These are phyloP conservation scores for Stemphylium lycopersici DNA, from an alignment of 2,329 filamentous ascomycete species.

Conservation along the genomic window DNA sequence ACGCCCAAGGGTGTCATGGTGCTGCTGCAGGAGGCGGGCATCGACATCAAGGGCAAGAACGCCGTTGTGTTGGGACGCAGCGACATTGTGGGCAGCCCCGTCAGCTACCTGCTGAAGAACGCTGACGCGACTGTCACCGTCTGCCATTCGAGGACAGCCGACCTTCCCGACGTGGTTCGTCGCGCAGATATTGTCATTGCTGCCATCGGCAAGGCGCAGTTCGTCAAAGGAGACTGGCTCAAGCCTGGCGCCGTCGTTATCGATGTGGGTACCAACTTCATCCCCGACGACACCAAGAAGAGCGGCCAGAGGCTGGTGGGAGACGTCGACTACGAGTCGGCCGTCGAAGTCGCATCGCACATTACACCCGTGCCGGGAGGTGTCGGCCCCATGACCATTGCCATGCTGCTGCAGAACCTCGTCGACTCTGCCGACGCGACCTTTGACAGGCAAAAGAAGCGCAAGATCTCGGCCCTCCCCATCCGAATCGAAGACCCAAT, in stretches of 20 bases:
- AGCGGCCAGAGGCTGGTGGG: conserved; percentile 91
- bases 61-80: conserved; percentile 94
- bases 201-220: conserved; percentile 84
- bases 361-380: conserved; percentile 97
- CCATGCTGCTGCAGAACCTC: conserved; percentile 96
- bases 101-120: conserved; percentile 93
- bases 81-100: conserved; percentile 96
- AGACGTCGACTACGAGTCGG: conserved; percentile 90
- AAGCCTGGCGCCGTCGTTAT: conserved; percentile 96
- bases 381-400: conserved; percentile 98
- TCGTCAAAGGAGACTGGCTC: conserved; percentile 93
- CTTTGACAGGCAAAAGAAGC: conserved; percentile 81
- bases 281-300: conserved; percentile 87
- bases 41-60: conserved; percentile 86
- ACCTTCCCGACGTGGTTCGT: conserved; percentile 76
- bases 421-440: conserved; percentile 82
- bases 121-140: conserved; percentile 96
- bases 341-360: conserved; percentile 81
- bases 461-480: conserved; percentile 81
- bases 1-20: conserved; percentile 98
- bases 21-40: conserved; percentile 79
- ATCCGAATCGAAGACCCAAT: conserved; percentile 80
- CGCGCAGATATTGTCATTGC: conserved; percentile 88
- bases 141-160: conserved; percentile 86
- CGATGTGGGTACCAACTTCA: conserved; percentile 96